Evolutionary conservation across 2,329 filamentous ascomycete genomes (phyloP), one percentile per base, ranked within the genome.

Genomic region (Aspergillus unguis): DNA sequence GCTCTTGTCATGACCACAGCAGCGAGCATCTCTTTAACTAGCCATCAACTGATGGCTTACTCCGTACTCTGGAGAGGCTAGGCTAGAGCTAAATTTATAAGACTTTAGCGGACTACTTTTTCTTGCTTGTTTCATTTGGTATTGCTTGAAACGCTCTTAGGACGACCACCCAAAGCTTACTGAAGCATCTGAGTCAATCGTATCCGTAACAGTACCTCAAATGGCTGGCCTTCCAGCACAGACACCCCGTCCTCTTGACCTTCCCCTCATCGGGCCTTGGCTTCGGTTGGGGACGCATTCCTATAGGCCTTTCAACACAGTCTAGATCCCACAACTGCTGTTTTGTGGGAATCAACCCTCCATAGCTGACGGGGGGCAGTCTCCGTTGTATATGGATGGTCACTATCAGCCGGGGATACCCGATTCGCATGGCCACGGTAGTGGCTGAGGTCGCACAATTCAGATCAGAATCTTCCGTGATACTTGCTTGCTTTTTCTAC

Each of bases 201-300:
- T 26, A 48, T 26, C n/a, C 36, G 36, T 6, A 36, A 11, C 23
- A 11, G 41, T 31, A 31, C 36, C 53, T 57, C 51, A 47, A 50
- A 54, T 28, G 44, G 50, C 53, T 52, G 37, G 48, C 49, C 51
- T 17, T 17, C 48, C 48, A 59, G 53, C 59, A 57, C 58, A 43
- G 54, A 60, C 55, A 43, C 37, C 45, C 44, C 46, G 56, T 49
- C 47, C 35, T 42, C 45, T 46, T 54, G 53, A 41, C 36, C 42
- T 44, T 42, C 27, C 52, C 53, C 53, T 51, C 54, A 53, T 33
- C 48, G 43, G 37, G 48, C 51, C 53, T 59, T 59, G 57, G 55
- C 58, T 53, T 54, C 44, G 43, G 42, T 46, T 42, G 41, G 23
- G 37, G 44, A 44, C 44, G 45, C 46, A 42, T 35, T 28, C 50